Evolutionary conservation across 1,284 basidiomycete species (phyloP).

Genomic region (Abortiporus biennis): DNA sequence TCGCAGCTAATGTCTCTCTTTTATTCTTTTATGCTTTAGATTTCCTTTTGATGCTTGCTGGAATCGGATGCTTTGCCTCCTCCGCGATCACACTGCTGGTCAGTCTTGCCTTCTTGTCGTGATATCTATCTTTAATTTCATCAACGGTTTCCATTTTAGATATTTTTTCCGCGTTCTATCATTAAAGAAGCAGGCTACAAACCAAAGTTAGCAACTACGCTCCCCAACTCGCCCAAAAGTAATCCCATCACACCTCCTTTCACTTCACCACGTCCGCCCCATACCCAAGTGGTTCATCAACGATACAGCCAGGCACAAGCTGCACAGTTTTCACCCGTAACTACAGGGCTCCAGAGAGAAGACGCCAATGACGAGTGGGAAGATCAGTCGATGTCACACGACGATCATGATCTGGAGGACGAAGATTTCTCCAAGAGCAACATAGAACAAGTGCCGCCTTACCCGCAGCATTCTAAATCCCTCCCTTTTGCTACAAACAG

Average conservation of each 20-base stretch:
- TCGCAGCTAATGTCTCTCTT: background rate
- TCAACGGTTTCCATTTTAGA: conserved; percentile 28
- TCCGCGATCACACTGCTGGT: conserved; percentile 71
- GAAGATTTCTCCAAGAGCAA: conserved; percentile 1
- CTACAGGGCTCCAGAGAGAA: background rate
- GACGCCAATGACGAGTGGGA: conserved; percentile 8
- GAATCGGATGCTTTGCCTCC: conserved; percentile 66
- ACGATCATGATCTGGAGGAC: background rate
- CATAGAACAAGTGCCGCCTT: conserved; percentile 10
- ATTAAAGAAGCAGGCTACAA: conserved; percentile 55
- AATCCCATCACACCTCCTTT: conserved; percentile 3
- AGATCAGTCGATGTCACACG: background rate
- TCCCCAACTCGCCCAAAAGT: conserved; percentile 21
- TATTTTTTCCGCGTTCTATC: conserved; percentile 72
- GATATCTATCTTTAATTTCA: background rate
- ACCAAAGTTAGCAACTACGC: conserved; percentile 21
- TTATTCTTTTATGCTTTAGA: conserved; percentile 30
- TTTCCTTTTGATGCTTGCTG: conserved; percentile 60
- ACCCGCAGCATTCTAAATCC: conserved; percentile 3
- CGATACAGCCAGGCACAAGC: background rate
- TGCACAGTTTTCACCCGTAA: background rate
- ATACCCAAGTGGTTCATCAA: background rate
- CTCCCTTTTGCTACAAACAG: conserved; percentile 4
- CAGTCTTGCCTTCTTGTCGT: conserved; percentile 20
- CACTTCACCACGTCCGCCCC: background rate